Evolutionary conservation across 768 basidiomycete species (phyloP).

Genomic region (Termitomyces sp.): DNA sequence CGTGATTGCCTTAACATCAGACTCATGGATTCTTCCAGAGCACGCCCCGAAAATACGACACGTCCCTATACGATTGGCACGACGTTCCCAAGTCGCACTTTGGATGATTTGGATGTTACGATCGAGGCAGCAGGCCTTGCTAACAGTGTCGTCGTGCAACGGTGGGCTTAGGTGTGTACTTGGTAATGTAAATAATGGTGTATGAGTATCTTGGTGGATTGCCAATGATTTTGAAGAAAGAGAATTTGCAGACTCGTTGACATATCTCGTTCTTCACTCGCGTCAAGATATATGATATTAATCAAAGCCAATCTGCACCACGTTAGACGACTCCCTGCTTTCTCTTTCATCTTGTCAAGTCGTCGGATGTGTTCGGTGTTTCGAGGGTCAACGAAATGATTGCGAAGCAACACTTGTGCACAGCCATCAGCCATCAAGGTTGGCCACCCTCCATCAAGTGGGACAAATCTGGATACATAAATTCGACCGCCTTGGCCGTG

Average conservation of each 20-base stretch:
- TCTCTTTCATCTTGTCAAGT: not conserved
- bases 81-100: constrained; percentile 78
- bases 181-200: not conserved
- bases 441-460: constrained; percentile 4
- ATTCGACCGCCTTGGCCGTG: not conserved
- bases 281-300: not conserved
- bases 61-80: constrained; percentile 78
- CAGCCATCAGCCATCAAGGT: not conserved
- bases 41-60: constrained; percentile 61
- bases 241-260: not conserved
- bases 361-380: not conserved
- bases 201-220: constrained; percentile 6
- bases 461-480: not conserved
- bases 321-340: not conserved
- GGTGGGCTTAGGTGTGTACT: constrained; percentile 46
- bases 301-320: not conserved
- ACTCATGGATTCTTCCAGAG: constrained; percentile 33
- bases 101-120: constrained; percentile 63
- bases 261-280: too few relatives aligned
- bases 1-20: not conserved
- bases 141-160: constrained; percentile 84
- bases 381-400: too few relatives aligned
- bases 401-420: too few relatives aligned
- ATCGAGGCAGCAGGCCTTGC: constrained; percentile 69
- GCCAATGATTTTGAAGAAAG: not conserved